A percentile compares a stretch with the other conserved stretches of the same genome.
phyloP scores from a whole-genome alignment of 345 rosid genomes.

The Draba incana region DNA sequence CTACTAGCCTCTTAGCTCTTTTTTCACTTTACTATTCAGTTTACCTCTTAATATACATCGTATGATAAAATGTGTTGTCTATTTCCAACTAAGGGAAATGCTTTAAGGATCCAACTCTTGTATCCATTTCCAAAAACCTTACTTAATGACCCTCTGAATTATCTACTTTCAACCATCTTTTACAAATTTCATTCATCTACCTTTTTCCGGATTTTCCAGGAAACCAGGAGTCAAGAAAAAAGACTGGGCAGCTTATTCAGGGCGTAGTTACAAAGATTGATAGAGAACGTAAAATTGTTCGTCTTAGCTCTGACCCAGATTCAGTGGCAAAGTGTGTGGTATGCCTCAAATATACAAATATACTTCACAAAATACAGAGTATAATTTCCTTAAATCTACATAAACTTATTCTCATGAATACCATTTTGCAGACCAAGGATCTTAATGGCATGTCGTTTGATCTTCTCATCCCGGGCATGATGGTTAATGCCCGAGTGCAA shows the following conservation, averaged over 20 bases:
- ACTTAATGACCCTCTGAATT: slow-evolving; percentile 21
- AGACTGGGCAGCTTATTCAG: slow-evolving; percentile 73
- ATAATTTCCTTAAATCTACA: slow-evolving; percentile 1
- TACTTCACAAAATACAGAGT: slow-evolving; percentile 5
- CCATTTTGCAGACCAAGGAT: slow-evolving; percentile 73
- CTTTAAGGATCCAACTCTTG: slow-evolving; percentile 2
- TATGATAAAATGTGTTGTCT: slow-evolving; percentile 7
- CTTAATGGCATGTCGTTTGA: slow-evolving; percentile 89
- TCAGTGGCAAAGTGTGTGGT: slow-evolving; percentile 77
- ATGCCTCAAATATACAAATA: slow-evolving; percentile 39
- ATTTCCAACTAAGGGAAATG: slow-evolving; percentile 6
- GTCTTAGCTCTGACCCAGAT: slow-evolving; percentile 69
- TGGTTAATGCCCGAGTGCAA: slow-evolving; percentile 85
- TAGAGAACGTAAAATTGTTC: slow-evolving; percentile 71
- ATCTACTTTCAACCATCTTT: slow-evolving; percentile 11
- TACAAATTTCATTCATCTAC: neutral
- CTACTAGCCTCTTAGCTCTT: slow-evolving; percentile 16
- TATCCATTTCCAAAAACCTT: slow-evolving; percentile 16
- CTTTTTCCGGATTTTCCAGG: slow-evolving; percentile 43
- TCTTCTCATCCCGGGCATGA: slow-evolving; percentile 93
- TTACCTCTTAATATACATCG: slow-evolving; percentile 12
- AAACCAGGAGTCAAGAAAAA: slow-evolving; percentile 46
- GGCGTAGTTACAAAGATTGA: slow-evolving; percentile 78
- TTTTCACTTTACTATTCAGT: slow-evolving; percentile 8
- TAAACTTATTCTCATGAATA: slow-evolving; percentile 23